Evolutionary conservation across 805 yeast genomes (phyloP), one percentile per base, ranked within the genome.

Genomic region (Kazachstania taianensis): DNA sequence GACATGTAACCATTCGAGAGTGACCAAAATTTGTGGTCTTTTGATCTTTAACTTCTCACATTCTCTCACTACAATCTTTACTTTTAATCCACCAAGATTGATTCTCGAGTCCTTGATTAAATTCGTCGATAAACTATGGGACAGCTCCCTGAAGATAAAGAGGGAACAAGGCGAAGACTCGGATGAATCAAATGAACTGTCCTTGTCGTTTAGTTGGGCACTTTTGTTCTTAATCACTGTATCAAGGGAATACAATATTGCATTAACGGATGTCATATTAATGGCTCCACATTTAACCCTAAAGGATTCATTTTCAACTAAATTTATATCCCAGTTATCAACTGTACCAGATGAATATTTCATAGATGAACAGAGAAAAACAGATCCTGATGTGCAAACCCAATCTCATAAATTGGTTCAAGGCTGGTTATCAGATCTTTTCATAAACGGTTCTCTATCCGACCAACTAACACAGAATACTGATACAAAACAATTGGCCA

Each of bases 381-480:
- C 46, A 15, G 49, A 44, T 8, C 47, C 53, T 5, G 48, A 51
- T 3, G 34, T 41, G 47, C 53, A 29, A 32, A 49, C 38, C 36
- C 45, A 43, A 20, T 49, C 59, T 37, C 43, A 51, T 16, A 57
- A 57, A 28, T 44, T 61, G 7, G 58, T 78, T 13, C 72, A 73
- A 30, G 80, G 74, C 17, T 89, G 97, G 97, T 71, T 81, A 31
- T 62, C 70, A 19, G 87, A 92, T 1, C 57, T 89, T 28, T 86
- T 82, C 57, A 87, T 84, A 42, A 76, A 82, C 22, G 79, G 78
- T 26, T 94, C 96, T 3, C 73, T 87, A 25, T 78, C 94, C 0
- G 96, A 89, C 57, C 87, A 81, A 30, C 59, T 86, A 41, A 73
- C 87, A 50, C 71, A 77, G 45, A 65, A 75, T 8, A 72, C 82